These are phyloP conservation scores for Neonectria neomacrospora DNA, from an alignment of 2,329 filamentous ascomycete genomes.

Conservation along the genomic window DNA sequence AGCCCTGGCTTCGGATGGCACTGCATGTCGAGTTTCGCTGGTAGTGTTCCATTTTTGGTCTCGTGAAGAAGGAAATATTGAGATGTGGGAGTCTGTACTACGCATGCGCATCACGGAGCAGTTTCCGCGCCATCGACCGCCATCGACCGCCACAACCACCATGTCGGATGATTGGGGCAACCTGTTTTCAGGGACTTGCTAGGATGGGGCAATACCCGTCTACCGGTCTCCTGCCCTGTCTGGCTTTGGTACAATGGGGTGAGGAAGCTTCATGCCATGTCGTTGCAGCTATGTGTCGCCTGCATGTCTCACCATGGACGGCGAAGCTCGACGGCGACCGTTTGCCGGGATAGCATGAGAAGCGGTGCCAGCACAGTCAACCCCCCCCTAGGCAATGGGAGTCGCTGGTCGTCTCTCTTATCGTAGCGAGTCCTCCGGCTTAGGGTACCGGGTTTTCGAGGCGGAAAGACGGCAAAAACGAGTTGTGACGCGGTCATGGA, in stretches of 20 bases:
- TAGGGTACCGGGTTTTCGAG: not conserved
- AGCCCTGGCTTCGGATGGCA: slow-evolving; percentile 22
- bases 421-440: not conserved
- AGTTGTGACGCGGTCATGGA: not conserved
- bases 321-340: slow-evolving; percentile 11
- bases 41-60: slow-evolving; percentile 19
- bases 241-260: not conserved
- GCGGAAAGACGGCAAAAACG: not conserved
- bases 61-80: slow-evolving; percentile 27
- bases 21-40: slow-evolving; percentile 5
- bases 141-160: slow-evolving; percentile 35
- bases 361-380: slow-evolving; percentile 9
- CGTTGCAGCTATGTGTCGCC: slow-evolving; percentile 11
- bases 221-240: slow-evolving; percentile 4
- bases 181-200: slow-evolving; percentile 23
- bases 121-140: slow-evolving; percentile 32
- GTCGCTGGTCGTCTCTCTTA: slow-evolving; percentile 2
- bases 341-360: slow-evolving; percentile 15
- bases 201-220: slow-evolving; percentile 14
- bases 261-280: slow-evolving; percentile 10
- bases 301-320: slow-evolving; percentile 33
- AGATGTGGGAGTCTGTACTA: slow-evolving; percentile 16
- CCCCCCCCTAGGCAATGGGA: not conserved
- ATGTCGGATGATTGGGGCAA: slow-evolving; percentile 33
- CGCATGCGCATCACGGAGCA: slow-evolving; percentile 29